Base-by-base conservation (phyloP, 495 filamentous ascomycete species). In the Hyphodiscus hymeniophilus region DNA sequence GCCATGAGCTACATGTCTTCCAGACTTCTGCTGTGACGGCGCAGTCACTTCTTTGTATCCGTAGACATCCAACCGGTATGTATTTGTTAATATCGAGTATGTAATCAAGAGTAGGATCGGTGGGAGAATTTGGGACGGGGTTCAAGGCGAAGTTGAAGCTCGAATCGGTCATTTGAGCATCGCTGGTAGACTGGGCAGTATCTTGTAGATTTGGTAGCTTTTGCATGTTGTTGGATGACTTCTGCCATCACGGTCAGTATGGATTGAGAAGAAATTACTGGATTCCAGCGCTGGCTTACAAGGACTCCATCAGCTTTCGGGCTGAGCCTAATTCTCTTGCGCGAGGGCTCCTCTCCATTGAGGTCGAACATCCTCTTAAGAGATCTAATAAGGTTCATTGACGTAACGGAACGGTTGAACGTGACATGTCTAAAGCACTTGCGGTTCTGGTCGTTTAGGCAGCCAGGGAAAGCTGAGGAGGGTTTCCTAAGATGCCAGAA, bases 51-150 rank as follows among this genome's bases (percentile, higher is more conserved):
- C 36, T 40, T 3, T 31, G 23, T 4, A 53, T 31, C 30, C 52
- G 56, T 5, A 59, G 21, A 33, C 56, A 50, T 15, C 56, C 56
- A 13, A 48, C 40, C 5, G 56, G 52, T 10, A 59, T 59, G 38
- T 59, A 59, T 21, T 42, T 59, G 7, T 38, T 45, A 8, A 59
- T 58, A 31, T 58, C 38, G 38, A 43, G 38, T 26, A 47, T 47
- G 32, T 30, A 41, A 28, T 48, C 38, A 11, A 34, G 13, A 55
- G 52, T 7, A 48, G 48, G 0, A 44, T 28, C 31, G 17, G 11
- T 1, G 55, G 56, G 12, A 33, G 43, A 17, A 7, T 40, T 23
- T 13, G 16, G 34, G 3, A 17, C 2, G 3, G 18, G 13, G n/a
- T 7, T 11, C 2, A 30, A 32, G 12, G 31, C 30, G 20, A 45